Conservation (phyloP, 139 green algal genomes). For the Coccomyxa sp. region DNA sequence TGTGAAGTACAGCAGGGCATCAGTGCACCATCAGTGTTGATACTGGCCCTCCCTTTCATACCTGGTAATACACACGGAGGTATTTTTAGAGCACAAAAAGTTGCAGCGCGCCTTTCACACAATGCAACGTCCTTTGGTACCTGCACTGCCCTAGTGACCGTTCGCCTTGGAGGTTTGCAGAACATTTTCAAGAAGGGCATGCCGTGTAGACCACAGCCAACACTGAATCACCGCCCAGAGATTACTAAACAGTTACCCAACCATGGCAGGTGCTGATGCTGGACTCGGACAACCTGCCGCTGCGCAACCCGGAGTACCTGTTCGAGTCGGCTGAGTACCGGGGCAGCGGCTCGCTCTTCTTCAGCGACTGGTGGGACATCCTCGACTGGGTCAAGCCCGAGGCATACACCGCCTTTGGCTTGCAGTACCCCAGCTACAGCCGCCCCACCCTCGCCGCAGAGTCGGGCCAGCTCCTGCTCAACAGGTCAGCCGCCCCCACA, state of each 20-base stretch:
- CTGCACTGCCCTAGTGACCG: too few relatives aligned
- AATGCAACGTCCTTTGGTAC: too few relatives aligned
- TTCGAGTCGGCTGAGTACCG: conserved; percentile 5
- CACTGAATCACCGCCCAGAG: not conserved
- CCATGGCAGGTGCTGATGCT: conserved; percentile 13
- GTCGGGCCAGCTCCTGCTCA: conserved; percentile 17
- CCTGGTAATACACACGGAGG: too few relatives aligned
- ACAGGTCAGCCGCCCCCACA: conserved; percentile 7
- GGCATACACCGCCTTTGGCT: conserved; percentile 12
- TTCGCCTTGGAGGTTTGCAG: too few relatives aligned
- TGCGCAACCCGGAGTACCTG: conserved; percentile 5
- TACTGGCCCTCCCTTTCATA: too few relatives aligned
- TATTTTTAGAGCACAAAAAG: too few relatives aligned
- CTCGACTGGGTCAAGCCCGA: conserved; percentile 1
- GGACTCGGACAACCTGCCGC: conserved; percentile 22
- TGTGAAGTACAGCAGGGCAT: not conserved
- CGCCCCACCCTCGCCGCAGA: not conserved
- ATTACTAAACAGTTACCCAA: too few relatives aligned
- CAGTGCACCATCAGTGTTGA: too few relatives aligned
- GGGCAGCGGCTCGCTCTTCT: conserved; percentile 9
- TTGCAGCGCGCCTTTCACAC: too few relatives aligned
- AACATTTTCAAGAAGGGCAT: too few relatives aligned
- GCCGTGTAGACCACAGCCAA: too few relatives aligned
- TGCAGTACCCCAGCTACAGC: not conserved
- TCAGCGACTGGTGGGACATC: conserved; percentile 5